Evolutionary conservation across 371 early-diverging fungal species (phyloP).

Genomic region (Circinella minor): DNA sequence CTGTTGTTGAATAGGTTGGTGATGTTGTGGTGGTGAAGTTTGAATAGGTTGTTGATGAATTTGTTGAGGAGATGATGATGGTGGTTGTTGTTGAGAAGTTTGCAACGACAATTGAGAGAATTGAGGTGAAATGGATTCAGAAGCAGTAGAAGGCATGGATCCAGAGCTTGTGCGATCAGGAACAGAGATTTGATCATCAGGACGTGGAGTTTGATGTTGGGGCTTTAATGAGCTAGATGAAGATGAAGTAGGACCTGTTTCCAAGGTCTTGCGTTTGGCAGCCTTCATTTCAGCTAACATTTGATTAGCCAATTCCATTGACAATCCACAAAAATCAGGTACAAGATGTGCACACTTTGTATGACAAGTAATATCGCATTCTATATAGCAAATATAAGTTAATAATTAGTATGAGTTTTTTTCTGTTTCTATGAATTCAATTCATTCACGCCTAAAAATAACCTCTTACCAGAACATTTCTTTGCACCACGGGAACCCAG

Average conservation of each 20-base stretch:
- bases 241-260: constrained; percentile 18
- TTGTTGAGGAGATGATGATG: no score
- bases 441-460: background rate
- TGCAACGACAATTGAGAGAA: constrained; percentile 24
- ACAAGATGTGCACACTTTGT: constrained; percentile 86
- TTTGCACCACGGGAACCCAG: constrained; percentile 77
- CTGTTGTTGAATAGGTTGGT: constrained; percentile 16
- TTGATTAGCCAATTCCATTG: constrained; percentile 83
- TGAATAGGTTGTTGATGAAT: constrained; percentile 13
- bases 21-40: constrained; percentile 8
- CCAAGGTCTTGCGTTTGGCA: constrained; percentile 52
- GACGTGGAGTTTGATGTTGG: constrained; percentile 3
- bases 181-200: constrained; percentile 18
- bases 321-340: constrained; percentile 94
- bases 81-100: constrained; percentile 16
- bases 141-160: constrained; percentile 10
- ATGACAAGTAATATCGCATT: constrained; percentile 89
- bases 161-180: constrained; percentile 19
- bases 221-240: constrained; percentile 15
- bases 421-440: no score
- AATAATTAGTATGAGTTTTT: background rate
- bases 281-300: constrained; percentile 82
- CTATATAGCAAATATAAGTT: constrained; percentile 32
- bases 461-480: constrained; percentile 55
- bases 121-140: constrained; percentile 17